Base-by-base conservation (phyloP, 2,329 filamentous ascomycete genomes). In the Cryphonectria carpinicola region DNA sequence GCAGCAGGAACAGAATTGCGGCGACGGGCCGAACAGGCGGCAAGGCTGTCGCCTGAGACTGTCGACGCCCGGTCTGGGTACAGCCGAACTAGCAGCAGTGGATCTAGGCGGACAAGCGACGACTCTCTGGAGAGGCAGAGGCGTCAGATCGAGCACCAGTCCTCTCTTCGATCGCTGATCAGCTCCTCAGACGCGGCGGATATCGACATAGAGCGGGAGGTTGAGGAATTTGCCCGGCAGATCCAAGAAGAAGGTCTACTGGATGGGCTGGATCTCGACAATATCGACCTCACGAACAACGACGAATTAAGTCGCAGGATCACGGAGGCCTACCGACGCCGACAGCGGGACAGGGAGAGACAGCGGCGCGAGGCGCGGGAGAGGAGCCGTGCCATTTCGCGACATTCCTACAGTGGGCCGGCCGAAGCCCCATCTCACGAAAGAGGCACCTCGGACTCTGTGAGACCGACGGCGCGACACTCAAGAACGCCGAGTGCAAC, bases 231-330 rank as follows among this genome's bases (percentile, higher is more conserved):
- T 74, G 87, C 95, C 74, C 89, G 93, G 62, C 93, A 96, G 77
- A 97, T 97, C 71, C 87, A 95, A 75, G 92, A 95, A 74, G 94
- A 97, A 77, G 94, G 95, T 0, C 82, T 98, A 28, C 81, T 97
- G 46, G 93, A 98, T 76, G 95, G 94, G 25, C 89, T 98, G 63
- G 95, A 98, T 78, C 83, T 98, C 69, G 93, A 96, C 76, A 95
- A 95, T 74, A 90, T 98, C 68, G 94, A 95, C 73, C 86, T 94
- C 22, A 89, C 85, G 65, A 93, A 94, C 76, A 94, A 98, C 78
- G 94, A 98, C 76, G 93, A 97, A 77, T 89, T 98, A 22, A 97
- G 93, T 74, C 92, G 95, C 77, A 90, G 92, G 71, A 97, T 98
- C 75, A 95, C 94, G 1, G 93, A 97, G 76, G 94, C 94, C 1